phyloP scores from a whole-genome alignment of 2,329 filamentous ascomycete genomes.

The Sporothrix globosa region DNA sequence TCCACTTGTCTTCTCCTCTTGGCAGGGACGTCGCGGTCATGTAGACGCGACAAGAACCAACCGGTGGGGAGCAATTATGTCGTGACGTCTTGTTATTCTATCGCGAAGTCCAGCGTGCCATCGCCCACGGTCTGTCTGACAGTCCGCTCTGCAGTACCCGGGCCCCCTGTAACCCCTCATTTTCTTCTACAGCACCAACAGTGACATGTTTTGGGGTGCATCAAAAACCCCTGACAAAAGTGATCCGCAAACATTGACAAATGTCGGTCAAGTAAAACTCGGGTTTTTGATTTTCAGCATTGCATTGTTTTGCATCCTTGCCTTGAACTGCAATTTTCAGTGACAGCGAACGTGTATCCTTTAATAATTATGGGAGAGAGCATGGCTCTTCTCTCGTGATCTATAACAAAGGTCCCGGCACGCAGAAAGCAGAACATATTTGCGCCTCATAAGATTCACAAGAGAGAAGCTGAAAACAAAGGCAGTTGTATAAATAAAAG shows the following conservation, averaged over 20 bases:
- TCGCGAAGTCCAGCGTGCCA: background rate
- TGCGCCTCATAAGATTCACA: background rate
- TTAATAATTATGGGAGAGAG: background rate
- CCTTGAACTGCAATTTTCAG: background rate
- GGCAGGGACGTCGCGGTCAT: too few species aligned
- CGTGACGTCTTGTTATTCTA: background rate
- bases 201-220: slow-evolving; percentile 13
- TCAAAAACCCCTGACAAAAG: background rate
- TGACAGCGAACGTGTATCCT: background rate
- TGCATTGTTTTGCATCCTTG: too few species aligned
- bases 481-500: background rate
- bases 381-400: background rate
- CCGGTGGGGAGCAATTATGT: background rate
- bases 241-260: background rate
- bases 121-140: background rate
- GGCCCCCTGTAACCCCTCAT: background rate
- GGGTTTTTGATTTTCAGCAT: background rate
- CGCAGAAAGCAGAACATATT: background rate
- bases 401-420: background rate
- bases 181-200: background rate
- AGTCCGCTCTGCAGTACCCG: background rate
- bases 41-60: background rate
- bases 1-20: too few species aligned
- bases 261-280: background rate
- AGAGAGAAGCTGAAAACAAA: background rate